Evolutionary conservation across 345 rosid species (phyloP), one percentile per base, ranked within the genome.

Genomic region (Populus alba): DNA sequence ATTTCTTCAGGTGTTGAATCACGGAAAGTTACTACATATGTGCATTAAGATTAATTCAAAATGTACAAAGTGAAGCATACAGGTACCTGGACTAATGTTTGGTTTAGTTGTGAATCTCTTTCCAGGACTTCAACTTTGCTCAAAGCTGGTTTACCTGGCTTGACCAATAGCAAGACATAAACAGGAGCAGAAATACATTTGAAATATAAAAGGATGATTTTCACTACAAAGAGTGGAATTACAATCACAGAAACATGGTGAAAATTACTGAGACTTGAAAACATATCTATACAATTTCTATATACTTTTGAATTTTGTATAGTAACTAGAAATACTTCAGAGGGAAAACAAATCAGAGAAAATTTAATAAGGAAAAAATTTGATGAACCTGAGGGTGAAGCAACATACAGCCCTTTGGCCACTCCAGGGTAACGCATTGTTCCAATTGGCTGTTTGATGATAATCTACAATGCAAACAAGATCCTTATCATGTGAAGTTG

Each of bases 321-420:
- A 20, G 22, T 18, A 76, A 66, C 55, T 13, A 11, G 23, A 71
- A 66, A 25, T 74, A 70, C 25, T 75, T 55, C 12, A 38, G 27
- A 41, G 43, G 43, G 39, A 11, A 43, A 39, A 73, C 20, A 70
- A 37, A 29, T 25, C 20, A 25, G 27, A 10, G 22, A 11, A 13
- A 55, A 45, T 66, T 9, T 17, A 12, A 41, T 31, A 22, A 43
- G 25, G 57, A 45, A 73, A 72, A 22, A 38, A 37, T 77, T 65
- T 57, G 72, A 61, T 49, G 23, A 59, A 94, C 98, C 98, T 85
- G 96, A 84, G 12, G 84, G 78, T 53, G 92, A 91, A 80, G 99
- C 96, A 81, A 92, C 97, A 79, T 88, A 90, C 45, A 93, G 87
- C 80, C 98, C 98, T 84, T 89, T 88, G 62, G 97, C 97, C 65